phyloP scores from a whole-genome alignment of 139 green algal genomes.

The Coccomyxa sp. region DNA sequence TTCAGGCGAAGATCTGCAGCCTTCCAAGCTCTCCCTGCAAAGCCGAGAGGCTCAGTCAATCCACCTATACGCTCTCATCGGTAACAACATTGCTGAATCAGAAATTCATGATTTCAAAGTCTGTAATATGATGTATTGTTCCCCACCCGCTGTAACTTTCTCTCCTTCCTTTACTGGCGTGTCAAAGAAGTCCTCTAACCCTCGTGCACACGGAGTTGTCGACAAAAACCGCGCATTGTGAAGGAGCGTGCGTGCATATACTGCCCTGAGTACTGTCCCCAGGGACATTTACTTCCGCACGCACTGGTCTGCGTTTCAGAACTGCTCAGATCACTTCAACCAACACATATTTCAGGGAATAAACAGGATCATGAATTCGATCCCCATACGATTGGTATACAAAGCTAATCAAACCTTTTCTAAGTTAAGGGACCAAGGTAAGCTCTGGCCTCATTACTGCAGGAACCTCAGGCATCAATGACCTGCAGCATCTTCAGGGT shows the following conservation, averaged over 20 bases:
- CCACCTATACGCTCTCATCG: background rate
- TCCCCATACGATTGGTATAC: too few relatives aligned
- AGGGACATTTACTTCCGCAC: background rate
- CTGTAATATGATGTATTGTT: too few relatives aligned
- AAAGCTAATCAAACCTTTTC: too few relatives aligned
- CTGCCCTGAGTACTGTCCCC: background rate
- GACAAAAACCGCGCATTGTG: background rate
- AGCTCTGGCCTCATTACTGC: too few relatives aligned
- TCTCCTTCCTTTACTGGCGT: slow-evolving; percentile 6
- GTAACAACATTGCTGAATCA: background rate
- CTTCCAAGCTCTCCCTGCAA: slow-evolving; percentile 21
- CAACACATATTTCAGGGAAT: too few relatives aligned
- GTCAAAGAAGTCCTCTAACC: slow-evolving; percentile 30
- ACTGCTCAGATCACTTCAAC: too few relatives aligned
- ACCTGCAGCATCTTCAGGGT: too few relatives aligned
- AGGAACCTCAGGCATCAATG: too few relatives aligned
- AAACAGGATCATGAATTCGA: too few relatives aligned
- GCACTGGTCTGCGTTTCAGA: too few relatives aligned
- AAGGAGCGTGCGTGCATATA: background rate
- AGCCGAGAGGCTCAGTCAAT: background rate
- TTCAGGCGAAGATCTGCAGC: slow-evolving; percentile 31
- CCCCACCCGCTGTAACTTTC: slow-evolving; percentile 6
- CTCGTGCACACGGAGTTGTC: background rate
- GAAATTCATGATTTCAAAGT: background rate
- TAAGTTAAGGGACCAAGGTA: too few relatives aligned